Percentiles rank a stretch among this genome's conserved stretches.
Conservation (phyloP, 768 basidiomycete species). For the Naganishia randhawae region DNA sequence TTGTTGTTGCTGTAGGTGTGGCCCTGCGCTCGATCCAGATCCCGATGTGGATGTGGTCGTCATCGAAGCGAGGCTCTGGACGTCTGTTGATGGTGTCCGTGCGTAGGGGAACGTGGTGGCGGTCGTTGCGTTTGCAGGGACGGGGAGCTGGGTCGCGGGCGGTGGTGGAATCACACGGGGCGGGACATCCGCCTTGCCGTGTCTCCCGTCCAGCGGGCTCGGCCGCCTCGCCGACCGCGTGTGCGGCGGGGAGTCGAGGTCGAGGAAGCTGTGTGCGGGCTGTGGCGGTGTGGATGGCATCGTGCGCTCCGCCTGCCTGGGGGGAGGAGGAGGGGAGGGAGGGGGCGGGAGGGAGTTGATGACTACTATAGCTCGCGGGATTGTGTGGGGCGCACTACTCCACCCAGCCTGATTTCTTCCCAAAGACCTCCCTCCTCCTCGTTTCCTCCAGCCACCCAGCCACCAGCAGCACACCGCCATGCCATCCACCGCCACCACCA, state of each 20-base stretch:
- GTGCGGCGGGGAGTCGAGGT: too few species aligned
- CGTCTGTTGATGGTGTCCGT: not conserved
- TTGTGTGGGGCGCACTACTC: not conserved
- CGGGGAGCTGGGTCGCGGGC: not conserved
- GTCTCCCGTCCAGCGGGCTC: too few species aligned
- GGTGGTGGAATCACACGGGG: not conserved
- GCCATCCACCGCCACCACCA: not conserved
- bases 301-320: not conserved
- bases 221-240: too few species aligned
- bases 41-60: not conserved
- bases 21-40: not conserved
- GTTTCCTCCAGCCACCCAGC: not conserved
- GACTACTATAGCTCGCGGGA: not conserved
- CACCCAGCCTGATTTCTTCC: not conserved
- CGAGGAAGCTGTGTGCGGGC: too few species aligned
- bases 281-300: too few species aligned
- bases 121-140: not conserved
- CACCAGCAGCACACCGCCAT: not conserved
- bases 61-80: not conserved
- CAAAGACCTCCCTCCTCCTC: not conserved
- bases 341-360: not conserved
- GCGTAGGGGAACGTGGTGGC: not conserved
- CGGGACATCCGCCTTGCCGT: not conserved
- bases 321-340: not conserved
- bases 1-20: not conserved